Evolutionary conservation across 2,329 filamentous ascomycete genomes (phyloP).

Genomic region (Botrytis galanthina): DNA sequence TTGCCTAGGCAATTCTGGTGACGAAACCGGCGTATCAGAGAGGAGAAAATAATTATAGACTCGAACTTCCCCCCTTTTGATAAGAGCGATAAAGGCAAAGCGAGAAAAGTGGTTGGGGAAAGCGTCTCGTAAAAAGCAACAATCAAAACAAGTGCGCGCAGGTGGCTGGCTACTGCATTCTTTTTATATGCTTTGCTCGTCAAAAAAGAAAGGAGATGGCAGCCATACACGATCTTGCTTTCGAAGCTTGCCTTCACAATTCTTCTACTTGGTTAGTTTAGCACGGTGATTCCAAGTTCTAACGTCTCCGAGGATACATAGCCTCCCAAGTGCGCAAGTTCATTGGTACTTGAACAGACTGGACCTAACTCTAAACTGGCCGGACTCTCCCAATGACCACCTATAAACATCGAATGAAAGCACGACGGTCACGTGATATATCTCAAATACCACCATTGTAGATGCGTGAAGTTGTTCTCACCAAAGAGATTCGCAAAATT

Average conservation of each 20-base stretch:
- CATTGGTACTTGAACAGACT: background rate
- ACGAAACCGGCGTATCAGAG: slow-evolving; percentile 9
- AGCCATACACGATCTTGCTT: background rate
- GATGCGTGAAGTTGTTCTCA: background rate
- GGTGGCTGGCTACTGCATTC: background rate
- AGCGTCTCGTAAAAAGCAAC: background rate
- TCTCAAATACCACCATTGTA: background rate
- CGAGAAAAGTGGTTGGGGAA: background rate
- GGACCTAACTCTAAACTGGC: background rate
- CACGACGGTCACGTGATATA: background rate
- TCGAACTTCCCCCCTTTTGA: slow-evolving; percentile 8
- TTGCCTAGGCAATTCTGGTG: background rate
- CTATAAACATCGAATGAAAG: background rate
- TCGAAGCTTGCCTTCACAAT: background rate
- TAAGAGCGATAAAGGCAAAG: slow-evolving; percentile 4
- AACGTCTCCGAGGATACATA: background rate
- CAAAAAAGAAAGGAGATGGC: background rate
- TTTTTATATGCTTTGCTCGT: background rate
- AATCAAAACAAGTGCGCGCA: background rate
- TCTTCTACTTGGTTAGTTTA: background rate
- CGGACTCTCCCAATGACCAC: background rate
- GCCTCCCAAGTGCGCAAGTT: background rate
- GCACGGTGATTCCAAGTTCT: background rate
- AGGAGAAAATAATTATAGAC: background rate
- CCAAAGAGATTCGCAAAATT: background rate